Conservation (phyloP, 2,329 filamentous ascomycete species). For the Chalaropsis ovoidea region DNA sequence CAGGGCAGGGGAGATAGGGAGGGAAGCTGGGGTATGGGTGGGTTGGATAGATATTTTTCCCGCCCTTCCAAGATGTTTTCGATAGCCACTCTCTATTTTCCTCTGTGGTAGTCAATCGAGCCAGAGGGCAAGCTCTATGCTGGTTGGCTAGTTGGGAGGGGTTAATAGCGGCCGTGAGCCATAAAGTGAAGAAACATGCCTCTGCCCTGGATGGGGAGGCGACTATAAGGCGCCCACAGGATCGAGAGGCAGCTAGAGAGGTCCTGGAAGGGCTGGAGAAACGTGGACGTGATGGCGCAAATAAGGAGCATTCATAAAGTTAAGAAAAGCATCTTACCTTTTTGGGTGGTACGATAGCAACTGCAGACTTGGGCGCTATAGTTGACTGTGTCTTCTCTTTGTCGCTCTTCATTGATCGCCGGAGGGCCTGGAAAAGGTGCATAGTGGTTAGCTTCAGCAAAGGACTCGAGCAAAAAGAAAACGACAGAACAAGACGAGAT, state of each 20-base stretch:
- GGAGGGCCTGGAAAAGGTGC: conserved; percentile 54
- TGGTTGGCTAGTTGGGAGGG: conserved; percentile 12
- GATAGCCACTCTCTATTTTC: not conserved
- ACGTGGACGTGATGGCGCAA: not conserved
- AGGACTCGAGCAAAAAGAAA: not conserved
- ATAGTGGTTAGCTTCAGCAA: conserved; percentile 35
- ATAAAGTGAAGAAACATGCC: not conserved
- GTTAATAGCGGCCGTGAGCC: not conserved
- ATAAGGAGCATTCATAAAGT: not conserved
- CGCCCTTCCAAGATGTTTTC: not conserved
- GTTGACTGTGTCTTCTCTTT: conserved; percentile 67
- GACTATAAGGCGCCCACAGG: not conserved
- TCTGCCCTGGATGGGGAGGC: too few species aligned
- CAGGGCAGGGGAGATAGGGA: not conserved
- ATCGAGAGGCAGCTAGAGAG: not conserved
- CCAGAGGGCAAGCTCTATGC: not conserved
- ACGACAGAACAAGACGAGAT: not conserved
- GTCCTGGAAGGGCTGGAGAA: not conserved
- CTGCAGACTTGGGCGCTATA: conserved; percentile 72
- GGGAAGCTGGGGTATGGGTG: not conserved
- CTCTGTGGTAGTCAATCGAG: not conserved
- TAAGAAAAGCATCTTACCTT: conserved; percentile 52
- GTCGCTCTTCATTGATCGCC: conserved; percentile 82
- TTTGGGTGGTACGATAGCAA: conserved; percentile 84
- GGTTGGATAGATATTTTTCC: not conserved